phyloP scores from a whole-genome alignment of 805 yeast genomes.

The Candida vartiovaarae region DNA sequence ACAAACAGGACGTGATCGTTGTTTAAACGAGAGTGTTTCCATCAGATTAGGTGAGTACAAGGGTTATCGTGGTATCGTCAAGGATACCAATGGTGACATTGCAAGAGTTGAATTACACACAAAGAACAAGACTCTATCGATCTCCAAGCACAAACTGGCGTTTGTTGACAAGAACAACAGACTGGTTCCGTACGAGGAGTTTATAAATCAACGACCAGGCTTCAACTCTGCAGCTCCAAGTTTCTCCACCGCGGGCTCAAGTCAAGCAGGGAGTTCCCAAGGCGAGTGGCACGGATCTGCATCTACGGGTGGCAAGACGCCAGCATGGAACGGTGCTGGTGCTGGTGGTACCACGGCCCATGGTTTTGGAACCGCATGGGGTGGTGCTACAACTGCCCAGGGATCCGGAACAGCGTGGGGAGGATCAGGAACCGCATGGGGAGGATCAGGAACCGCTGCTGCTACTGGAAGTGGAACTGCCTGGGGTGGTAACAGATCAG shows the following conservation, averaged over 20 bases:
- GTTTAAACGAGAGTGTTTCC: conserved; percentile 77
- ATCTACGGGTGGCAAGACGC: conserved; percentile 32
- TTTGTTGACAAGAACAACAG: conserved; percentile 64
- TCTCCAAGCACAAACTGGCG: conserved; percentile 70
- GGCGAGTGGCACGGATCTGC: conserved; percentile 18
- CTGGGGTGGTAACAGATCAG: conserved; percentile 26
- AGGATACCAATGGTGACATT: conserved; percentile 85
- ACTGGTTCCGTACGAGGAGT: conserved; percentile 72
- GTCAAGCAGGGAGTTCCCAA: conserved; percentile 17
- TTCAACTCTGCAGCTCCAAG: conserved; percentile 15
- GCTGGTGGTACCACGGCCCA: conserved; percentile 39
- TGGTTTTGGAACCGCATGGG: conserved; percentile 38
- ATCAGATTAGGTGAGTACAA: conserved; percentile 89
- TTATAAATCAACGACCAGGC: conserved; percentile 42
- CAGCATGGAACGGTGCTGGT: conserved; percentile 37
- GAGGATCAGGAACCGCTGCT: conserved; percentile 22
- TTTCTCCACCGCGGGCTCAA: conserved; percentile 6
- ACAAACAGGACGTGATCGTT: conserved; percentile 70
- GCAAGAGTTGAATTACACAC: conserved; percentile 95
- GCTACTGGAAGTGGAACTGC: conserved; percentile 29
- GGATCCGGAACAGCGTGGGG: conserved; percentile 21
- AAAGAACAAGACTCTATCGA: conserved; percentile 79
- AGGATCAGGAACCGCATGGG: conserved; percentile 21
- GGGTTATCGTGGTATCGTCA: conserved; percentile 88
- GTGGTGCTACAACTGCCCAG: conserved; percentile 36